Evolutionary conservation across 148 eudicot genomes (phyloP), one percentile per base, ranked within the genome.

Genomic region (Heliamphora exappendiculata): DNA sequence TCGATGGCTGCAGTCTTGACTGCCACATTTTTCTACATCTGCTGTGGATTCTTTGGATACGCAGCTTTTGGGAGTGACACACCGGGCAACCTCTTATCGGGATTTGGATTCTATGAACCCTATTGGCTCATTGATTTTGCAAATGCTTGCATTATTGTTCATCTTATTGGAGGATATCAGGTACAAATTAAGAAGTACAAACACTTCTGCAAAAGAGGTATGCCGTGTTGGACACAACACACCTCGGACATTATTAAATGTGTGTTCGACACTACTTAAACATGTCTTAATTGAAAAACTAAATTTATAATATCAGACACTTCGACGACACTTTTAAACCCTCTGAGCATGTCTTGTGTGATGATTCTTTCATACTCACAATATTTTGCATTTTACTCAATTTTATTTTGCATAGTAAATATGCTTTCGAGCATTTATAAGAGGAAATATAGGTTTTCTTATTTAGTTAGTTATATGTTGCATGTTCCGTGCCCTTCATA

Each of bases 131-230:
- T 86, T 16, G 85, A 86, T 78, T 37, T 86, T 39, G 84, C 89
- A 37, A 87, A 87, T 53, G 90, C 81, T 75, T 87, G 90, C 76
- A 75, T 84, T 70, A 84, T 83, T 81, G 59, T 87, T 76, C 90
- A 87, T 72, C 81, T 85, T 6, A 69, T 85, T 41, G 90, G 90
- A 73, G 88, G 90, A 74, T 87, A 87, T 63, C 90, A 87, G 90
- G 87, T 85, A 58, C 39, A 70, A 44, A n/a, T n/a, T n/a, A n/a
- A n/a, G n/a, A n/a, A n/a, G n/a, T n/a, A n/a, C n/a, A n/a, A n/a
- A n/a, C n/a, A n/a, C n/a, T n/a, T n/a, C n/a, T n/a, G n/a, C n/a
- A n/a, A n/a, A n/a, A n/a, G 34, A 55, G 29, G 24, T 24, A 5
- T 58, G 31, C 26, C 28, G 36, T 59, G 16, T 26, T 28, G 28